Percentiles rank a stretch among this genome's conserved stretches.
phyloP scores from a whole-genome alignment of 1,284 basidiomycete species.

The Rhodotorula sp. region DNA sequence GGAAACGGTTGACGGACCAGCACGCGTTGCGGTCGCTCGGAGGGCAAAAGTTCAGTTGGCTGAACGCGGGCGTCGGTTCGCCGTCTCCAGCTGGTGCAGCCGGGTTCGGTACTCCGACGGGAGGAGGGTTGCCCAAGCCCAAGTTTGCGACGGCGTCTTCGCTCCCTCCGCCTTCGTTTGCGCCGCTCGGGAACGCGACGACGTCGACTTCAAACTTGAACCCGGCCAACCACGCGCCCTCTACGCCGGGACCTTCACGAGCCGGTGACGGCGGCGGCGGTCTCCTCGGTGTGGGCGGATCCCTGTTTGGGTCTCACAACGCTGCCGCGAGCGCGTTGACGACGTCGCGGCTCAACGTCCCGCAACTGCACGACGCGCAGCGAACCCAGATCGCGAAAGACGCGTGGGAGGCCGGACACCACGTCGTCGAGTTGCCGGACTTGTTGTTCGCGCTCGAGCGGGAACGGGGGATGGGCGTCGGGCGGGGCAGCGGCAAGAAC shows the following conservation, averaged over 20 bases:
- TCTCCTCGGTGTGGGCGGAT: background rate
- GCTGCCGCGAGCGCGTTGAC: constrained; percentile 6
- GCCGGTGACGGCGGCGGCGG: background rate
- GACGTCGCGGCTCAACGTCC: constrained; percentile 23
- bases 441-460: constrained; percentile 45
- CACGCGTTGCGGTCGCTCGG: constrained; percentile 84
- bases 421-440: constrained; percentile 43
- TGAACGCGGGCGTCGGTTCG: constrained; percentile 57
- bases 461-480: constrained; percentile 46
- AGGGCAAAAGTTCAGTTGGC: constrained; percentile 71
- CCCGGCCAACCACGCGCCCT: constrained; percentile 10
- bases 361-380: constrained; percentile 34
- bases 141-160: constrained; percentile 39
- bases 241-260: background rate
- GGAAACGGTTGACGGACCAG: constrained; percentile 83
- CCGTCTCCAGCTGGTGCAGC: constrained; percentile 22
- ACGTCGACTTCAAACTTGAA: constrained; percentile 17
- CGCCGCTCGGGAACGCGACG: background rate
- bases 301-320: background rate
- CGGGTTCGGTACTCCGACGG: background rate
- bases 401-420: constrained; percentile 37
- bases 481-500: constrained; percentile 42
- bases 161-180: constrained; percentile 28
- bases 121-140: constrained; percentile 56
- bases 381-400: constrained; percentile 26